Percentiles rank a stretch among this genome's conserved stretches.
These are phyloP conservation scores for Phialophora verrucosa DNA, from an alignment of 2,329 filamentous ascomycete species.

Conservation along the genomic window DNA sequence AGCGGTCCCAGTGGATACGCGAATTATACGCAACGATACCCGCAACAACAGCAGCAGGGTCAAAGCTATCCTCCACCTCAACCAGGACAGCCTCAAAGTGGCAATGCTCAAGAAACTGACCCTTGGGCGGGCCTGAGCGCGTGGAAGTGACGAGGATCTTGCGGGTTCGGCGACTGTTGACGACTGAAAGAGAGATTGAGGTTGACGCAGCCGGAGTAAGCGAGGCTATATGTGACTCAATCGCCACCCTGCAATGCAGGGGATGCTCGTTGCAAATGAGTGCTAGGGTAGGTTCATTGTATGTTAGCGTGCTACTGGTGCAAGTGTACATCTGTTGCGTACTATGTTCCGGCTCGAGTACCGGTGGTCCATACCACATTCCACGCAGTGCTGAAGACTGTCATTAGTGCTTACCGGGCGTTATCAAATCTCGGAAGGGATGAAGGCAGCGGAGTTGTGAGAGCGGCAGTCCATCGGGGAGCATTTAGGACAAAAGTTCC, in stretches of 20 bases:
- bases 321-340: not conserved
- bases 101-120: conserved; percentile 50
- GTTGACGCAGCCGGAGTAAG: not conserved
- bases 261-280: not conserved
- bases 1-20: conserved; percentile 63
- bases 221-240: not conserved
- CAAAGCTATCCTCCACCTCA: conserved; percentile 39
- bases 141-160: conserved; percentile 61
- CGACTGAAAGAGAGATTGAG: not conserved
- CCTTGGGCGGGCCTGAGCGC: conserved; percentile 74
- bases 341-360: not conserved
- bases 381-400: not conserved
- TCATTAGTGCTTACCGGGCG: not conserved
- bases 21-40: conserved; percentile 44
- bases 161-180: not conserved
- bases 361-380: not conserved
- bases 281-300: no score
- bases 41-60: conserved; percentile 47
- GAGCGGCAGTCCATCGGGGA: no score
- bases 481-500: no score
- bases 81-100: conserved; percentile 13
- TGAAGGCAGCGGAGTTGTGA: not conserved
- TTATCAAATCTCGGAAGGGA: not conserved
- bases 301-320: not conserved
- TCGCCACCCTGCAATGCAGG: not conserved